phyloP scores from a whole-genome alignment of 148 eudicot species.

The Arbutus unedo region DNA sequence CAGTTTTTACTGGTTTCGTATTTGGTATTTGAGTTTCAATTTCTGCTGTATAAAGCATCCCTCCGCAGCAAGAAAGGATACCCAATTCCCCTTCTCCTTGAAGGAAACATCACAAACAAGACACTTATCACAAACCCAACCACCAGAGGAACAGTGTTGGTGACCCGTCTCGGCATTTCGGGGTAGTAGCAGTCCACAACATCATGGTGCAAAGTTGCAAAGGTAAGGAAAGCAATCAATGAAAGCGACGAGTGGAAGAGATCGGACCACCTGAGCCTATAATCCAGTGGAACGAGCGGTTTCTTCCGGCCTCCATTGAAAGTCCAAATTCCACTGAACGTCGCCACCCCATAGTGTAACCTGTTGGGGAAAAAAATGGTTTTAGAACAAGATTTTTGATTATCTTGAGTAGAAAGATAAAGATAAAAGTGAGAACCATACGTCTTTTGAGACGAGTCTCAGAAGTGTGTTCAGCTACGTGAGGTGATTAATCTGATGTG shows the following conservation, averaged over 20 bases:
- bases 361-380: background rate
- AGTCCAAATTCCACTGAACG: slow-evolving; percentile 50
- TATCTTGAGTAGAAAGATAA: background rate
- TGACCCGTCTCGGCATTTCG: slow-evolving; percentile 44
- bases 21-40: background rate
- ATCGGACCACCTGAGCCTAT: slow-evolving; percentile 55
- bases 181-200: slow-evolving; percentile 47
- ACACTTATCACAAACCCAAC: slow-evolving; percentile 54
- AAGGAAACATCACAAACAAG: slow-evolving; percentile 55
- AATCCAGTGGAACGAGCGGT: slow-evolving; percentile 41
- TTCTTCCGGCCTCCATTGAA: slow-evolving; percentile 40
- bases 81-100: slow-evolving; percentile 56
- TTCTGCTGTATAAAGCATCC: slow-evolving; percentile 26
- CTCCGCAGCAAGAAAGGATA: slow-evolving; percentile 59
- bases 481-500: background rate
- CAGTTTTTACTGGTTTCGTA: background rate
- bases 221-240: slow-evolving; percentile 46
- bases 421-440: background rate
- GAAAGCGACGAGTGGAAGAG: slow-evolving; percentile 46
- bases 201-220: slow-evolving; percentile 46
- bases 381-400: background rate
- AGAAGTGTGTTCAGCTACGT: background rate
- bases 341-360: slow-evolving; percentile 45
- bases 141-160: slow-evolving; percentile 46
- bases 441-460: background rate